phyloP scores from a whole-genome alignment of 2,329 filamentous ascomycete genomes.

The Venturiaceae sp. region DNA sequence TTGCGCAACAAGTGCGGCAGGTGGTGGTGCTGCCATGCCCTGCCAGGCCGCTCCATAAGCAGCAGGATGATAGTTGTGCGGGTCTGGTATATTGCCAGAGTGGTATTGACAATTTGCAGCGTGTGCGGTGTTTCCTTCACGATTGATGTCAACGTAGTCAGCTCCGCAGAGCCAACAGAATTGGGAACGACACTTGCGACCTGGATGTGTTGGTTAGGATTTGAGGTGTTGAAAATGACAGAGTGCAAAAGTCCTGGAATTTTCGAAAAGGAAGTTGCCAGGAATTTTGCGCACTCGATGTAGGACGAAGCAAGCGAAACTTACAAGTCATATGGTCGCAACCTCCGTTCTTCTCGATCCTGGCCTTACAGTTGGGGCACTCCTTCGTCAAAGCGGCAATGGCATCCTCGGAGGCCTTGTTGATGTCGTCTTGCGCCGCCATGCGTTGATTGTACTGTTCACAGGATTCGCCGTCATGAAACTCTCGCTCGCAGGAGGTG shows the following conservation, averaged over 20 bases:
- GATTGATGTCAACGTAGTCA: background rate
- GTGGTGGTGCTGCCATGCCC: too few relatives aligned
- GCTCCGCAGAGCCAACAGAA: constrained; percentile 2
- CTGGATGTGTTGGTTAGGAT: background rate
- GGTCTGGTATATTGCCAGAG: background rate
- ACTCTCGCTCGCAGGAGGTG: background rate
- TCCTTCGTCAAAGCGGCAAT: background rate
- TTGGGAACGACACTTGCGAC: background rate
- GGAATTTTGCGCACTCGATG: too few relatives aligned
- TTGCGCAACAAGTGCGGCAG: too few relatives aligned
- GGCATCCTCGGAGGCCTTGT: background rate
- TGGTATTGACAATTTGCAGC: background rate
- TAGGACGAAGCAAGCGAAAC: background rate
- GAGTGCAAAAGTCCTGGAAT: too few relatives aligned
- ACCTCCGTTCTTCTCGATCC: background rate
- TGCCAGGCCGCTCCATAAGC: too few relatives aligned
- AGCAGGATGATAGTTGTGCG: too few relatives aligned
- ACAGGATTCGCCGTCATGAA: constrained; percentile 1
- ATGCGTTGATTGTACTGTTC: background rate
- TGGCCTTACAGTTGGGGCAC: background rate
- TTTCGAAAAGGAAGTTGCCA: too few relatives aligned
- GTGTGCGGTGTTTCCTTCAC: background rate
- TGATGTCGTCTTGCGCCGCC: background rate
- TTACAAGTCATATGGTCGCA: constrained; percentile 7
- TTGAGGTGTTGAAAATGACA: background rate